A percentile compares a stretch with the other conserved stretches of the same genome.
Conservation (phyloP, 2,329 filamentous ascomycete species). For the Xylariaceae sp. region DNA sequence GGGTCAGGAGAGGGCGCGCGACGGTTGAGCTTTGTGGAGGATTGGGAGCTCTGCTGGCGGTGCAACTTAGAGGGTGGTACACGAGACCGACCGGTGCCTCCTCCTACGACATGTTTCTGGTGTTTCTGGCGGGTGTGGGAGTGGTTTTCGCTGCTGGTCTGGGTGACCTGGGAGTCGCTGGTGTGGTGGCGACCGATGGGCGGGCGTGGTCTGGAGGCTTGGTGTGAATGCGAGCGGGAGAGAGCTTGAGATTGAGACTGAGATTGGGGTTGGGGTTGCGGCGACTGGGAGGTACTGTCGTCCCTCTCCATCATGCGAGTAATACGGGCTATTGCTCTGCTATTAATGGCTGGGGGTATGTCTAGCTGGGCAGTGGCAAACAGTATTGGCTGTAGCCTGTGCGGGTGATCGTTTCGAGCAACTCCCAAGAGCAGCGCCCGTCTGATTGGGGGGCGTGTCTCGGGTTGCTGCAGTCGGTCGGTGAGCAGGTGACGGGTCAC, state of each 20-base stretch:
- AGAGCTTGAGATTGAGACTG: too few relatives aligned
- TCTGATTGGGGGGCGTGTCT: background rate
- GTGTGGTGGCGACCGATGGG: constrained; percentile 30
- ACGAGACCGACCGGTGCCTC: constrained; percentile 45
- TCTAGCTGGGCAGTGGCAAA: too few relatives aligned
- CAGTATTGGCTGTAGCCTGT: constrained; percentile 1
- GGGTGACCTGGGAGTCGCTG: constrained; percentile 38
- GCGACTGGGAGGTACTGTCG: constrained; percentile 48
- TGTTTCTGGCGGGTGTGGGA: constrained; percentile 32
- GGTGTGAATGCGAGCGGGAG: too few relatives aligned
- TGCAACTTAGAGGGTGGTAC: constrained; percentile 53
- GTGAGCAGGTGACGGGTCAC: background rate
- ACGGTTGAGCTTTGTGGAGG: constrained; percentile 41
- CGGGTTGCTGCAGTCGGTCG: constrained; percentile 5
- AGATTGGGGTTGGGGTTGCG: too few relatives aligned
- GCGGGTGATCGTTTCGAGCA: constrained; percentile 4
- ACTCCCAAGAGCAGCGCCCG: constrained; percentile 1
- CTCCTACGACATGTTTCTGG: constrained; percentile 46
- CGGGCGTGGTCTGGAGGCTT: constrained; percentile 41
- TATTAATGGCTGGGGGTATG: too few relatives aligned
- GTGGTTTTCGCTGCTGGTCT: constrained; percentile 29
- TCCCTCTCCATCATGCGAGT: too few relatives aligned
- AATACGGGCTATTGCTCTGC: too few relatives aligned
- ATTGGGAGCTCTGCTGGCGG: constrained; percentile 38
- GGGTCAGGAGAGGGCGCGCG: constrained; percentile 44